Evolutionary conservation across 2,329 filamentous ascomycete species (phyloP), one percentile per base, ranked within the genome.

Genomic region (Lachnellula occidentalis): DNA sequence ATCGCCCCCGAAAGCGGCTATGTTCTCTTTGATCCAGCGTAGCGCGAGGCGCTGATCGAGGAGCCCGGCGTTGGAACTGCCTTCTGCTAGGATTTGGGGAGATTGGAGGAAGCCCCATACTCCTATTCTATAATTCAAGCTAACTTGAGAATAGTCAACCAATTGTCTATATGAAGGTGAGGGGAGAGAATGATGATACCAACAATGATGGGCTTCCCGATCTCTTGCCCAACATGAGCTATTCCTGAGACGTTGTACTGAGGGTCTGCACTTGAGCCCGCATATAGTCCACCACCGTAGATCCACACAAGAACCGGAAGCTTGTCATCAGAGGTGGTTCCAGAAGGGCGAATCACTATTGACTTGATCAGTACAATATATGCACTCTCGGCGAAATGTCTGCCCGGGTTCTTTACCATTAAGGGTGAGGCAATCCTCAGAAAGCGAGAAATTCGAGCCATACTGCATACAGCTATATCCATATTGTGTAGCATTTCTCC

Each of bases 41-140:
- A 86, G 71, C 11, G 80, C 74, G 21, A 77, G 64, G 57, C 78
- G 74, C 69, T 86, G 82, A 63, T 87, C 84, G 58, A 76, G 73
- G 45, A 87, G 69, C 1, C 86, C 86, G 11, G 85, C 71, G 58
- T 89, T 90, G 57, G 88, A 88, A 50, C 82, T 71, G 36, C 79
- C 63, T 54, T 79, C 61, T 9, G 70, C 70, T 1, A 76, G 72
- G 12, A 81, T 73, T 54, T 79, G 61, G 7, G 70, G 70, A 82
- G 79, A 82, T 24, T 80, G 77, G 43, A 88, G 69, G 69, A 91
- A 90, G 0, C 88, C 88, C 64, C 89, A 73, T 2, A 80, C 78
- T 2, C 82, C 81, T 36, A 88, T 76, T 4, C 86, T 76, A 67
- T 87, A 82, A 68, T 79, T 79, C 64, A 84, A 77, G 64, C 75